Conservation (phyloP, 1,139 yeast genomes). For the Oligophagozyma castellii region DNA sequence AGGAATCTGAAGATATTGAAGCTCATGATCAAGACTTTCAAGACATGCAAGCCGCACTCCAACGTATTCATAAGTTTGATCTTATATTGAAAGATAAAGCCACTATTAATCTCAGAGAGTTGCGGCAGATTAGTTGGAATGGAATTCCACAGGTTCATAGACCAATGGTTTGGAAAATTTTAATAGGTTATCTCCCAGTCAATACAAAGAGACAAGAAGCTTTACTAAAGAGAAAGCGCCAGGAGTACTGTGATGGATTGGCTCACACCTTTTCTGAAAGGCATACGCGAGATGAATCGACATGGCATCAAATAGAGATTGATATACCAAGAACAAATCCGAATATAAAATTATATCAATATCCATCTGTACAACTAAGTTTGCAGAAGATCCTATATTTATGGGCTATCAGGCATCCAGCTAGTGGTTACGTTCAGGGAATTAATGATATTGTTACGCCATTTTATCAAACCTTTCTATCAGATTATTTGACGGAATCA, state of each 20-base stretch:
- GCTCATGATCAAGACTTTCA: not conserved
- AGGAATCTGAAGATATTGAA: slow-evolving; percentile 8
- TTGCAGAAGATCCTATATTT: slow-evolving; percentile 70
- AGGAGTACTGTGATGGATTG: slow-evolving; percentile 71
- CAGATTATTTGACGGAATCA: slow-evolving; percentile 38
- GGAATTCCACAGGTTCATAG: slow-evolving; percentile 79
- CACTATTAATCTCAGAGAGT: slow-evolving; percentile 49
- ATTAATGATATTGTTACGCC: slow-evolving; percentile 93
- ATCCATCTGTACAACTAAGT: slow-evolving; percentile 57
- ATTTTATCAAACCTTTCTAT: slow-evolving; percentile 74
- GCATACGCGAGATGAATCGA: slow-evolving; percentile 52
- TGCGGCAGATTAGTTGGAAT: slow-evolving; percentile 80
- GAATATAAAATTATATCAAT: slow-evolving; percentile 56
- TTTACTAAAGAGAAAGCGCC: slow-evolving; percentile 65
- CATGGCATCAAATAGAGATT: slow-evolving; percentile 93
- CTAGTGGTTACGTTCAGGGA: slow-evolving; percentile 98
- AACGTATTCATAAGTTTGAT: slow-evolving; percentile 56
- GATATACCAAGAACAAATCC: slow-evolving; percentile 96
- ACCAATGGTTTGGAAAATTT: slow-evolving; percentile 78
- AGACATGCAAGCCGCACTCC: slow-evolving; percentile 30
- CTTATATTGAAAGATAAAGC: slow-evolving; percentile 42
- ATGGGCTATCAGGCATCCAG: slow-evolving; percentile 98
- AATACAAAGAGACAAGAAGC: slow-evolving; percentile 61
- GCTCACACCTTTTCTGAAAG: slow-evolving; percentile 40
- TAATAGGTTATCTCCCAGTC: slow-evolving; percentile 82